Evolutionary conservation across 345 rosid species (phyloP).

Genomic region (Salix brachista): DNA sequence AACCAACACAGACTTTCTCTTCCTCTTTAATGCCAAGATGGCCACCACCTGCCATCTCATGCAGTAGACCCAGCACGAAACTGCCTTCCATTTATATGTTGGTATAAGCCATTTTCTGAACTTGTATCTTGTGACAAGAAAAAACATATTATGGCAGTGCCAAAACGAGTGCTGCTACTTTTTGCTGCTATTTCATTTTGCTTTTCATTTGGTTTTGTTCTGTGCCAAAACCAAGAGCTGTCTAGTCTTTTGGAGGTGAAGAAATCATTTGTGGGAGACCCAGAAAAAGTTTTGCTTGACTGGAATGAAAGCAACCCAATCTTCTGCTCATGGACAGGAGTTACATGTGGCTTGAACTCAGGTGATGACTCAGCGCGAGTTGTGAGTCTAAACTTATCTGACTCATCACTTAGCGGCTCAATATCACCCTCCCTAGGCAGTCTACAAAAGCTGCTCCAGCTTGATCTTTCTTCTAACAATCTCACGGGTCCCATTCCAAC

Average conservation of each 20-base stretch:
- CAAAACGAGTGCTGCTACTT: not conserved
- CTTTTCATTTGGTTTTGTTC: conserved; percentile 18
- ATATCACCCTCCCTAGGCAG: conserved; percentile 62
- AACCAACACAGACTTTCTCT: not conserved
- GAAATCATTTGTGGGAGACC: conserved; percentile 39
- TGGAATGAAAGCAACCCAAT: conserved; percentile 53
- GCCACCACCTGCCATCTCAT: not conserved
- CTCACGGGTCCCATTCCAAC: conserved; percentile 88
- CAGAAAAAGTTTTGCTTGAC: conserved; percentile 35
- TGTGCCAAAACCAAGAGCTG: conserved; percentile 31
- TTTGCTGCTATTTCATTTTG: conserved; percentile 20
- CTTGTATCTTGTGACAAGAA: not conserved
- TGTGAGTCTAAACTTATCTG: conserved; percentile 60
- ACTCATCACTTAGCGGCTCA: conserved; percentile 56
- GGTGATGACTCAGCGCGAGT: conserved; percentile 33
- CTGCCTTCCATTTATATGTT: not conserved
- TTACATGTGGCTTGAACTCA: conserved; percentile 47
- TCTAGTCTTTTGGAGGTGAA: conserved; percentile 55
- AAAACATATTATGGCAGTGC: not conserved
- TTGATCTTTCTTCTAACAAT: conserved; percentile 84
- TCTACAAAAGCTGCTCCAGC: conserved; percentile 68
- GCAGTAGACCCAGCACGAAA: not conserved
- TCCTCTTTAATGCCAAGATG: not conserved
- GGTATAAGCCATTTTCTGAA: not conserved
- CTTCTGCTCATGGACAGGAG: conserved; percentile 70